Evolutionary conservation across 2,329 filamentous ascomycete genomes (phyloP).

Genomic region (Huntiella moniliformis): DNA sequence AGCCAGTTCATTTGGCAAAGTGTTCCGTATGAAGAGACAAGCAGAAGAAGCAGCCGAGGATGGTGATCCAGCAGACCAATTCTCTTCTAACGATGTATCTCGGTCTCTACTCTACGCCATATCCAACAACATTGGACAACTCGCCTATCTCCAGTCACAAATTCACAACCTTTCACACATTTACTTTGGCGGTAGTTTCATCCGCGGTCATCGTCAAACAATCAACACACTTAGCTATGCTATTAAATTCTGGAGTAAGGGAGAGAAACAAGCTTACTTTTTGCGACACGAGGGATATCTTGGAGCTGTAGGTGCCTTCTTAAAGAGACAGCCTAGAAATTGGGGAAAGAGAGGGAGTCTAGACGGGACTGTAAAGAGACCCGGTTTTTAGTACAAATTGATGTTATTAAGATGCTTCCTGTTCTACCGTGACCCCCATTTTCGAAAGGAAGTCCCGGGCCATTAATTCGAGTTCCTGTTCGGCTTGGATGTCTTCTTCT

Average conservation of each 20-base stretch:
- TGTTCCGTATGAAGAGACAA: slow-evolving; percentile 78
- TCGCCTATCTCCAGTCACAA: slow-evolving; percentile 91
- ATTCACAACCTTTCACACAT: slow-evolving; percentile 83
- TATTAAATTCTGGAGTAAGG: slow-evolving; percentile 94
- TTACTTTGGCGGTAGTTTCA: slow-evolving; percentile 95
- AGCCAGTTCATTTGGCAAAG: slow-evolving; percentile 89
- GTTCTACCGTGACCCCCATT: slow-evolving; percentile 17
- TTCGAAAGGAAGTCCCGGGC: slow-evolving; percentile 38
- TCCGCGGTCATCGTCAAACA: slow-evolving; percentile 86
- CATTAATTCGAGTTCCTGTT: slow-evolving; percentile 44
- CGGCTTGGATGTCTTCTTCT: slow-evolving; percentile 25
- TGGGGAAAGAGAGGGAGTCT: slow-evolving; percentile 76
- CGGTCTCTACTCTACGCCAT: slow-evolving; percentile 85
- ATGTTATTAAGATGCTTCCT: not conserved
- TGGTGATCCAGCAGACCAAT: slow-evolving; percentile 29
- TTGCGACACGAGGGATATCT: slow-evolving; percentile 89
- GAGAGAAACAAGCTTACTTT: slow-evolving; percentile 88
- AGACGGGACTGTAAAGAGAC: slow-evolving; percentile 25
- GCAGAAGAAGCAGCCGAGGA: slow-evolving; percentile 67
- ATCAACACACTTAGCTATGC: slow-evolving; percentile 96
- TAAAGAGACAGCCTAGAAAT: slow-evolving; percentile 75
- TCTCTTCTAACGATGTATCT: slow-evolving; percentile 70
- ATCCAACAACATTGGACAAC: slow-evolving; percentile 95
- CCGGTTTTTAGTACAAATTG: not conserved
- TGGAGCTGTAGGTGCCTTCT: slow-evolving; percentile 80